Evolutionary conservation across 2,329 filamentous ascomycete genomes (phyloP).

Genomic region (Colletotrichum chlorophyti): DNA sequence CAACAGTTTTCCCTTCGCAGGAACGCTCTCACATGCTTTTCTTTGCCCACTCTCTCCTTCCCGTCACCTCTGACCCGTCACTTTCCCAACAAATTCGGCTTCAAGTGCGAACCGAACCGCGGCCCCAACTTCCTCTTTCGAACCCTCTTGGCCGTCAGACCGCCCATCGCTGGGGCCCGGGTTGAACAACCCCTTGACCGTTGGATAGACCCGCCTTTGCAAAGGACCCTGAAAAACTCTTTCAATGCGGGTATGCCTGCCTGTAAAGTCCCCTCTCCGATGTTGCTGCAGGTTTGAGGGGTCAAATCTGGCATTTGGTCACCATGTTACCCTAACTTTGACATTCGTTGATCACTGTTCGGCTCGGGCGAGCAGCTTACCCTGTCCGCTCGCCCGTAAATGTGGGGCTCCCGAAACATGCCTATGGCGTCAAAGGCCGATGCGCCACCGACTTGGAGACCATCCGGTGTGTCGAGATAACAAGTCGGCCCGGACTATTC

Average conservation of each 20-base stretch:
- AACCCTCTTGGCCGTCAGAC: conserved; percentile 28
- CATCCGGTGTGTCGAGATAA: too few species aligned
- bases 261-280: too few species aligned
- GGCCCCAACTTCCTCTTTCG: conserved; percentile 27
- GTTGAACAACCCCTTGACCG: conserved; percentile 7
- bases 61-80: too few species aligned
- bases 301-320: conserved; percentile 23
- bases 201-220: conserved; percentile 14
- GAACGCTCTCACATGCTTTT: conserved; percentile 27
- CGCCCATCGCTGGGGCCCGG: conserved; percentile 29
- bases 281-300: conserved; percentile 23
- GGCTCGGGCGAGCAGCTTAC: background rate
- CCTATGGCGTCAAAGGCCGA: too few species aligned
- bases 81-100: conserved; percentile 29
- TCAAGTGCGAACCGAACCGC: conserved; percentile 16
- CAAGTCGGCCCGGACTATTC: background rate
- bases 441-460: too few species aligned
- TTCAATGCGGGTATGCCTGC: too few species aligned
- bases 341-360: background rate
- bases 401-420: too few species aligned
- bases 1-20: conserved; percentile 21
- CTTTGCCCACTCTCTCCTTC: background rate
- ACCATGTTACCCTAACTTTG: background rate
- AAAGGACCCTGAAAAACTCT: conserved; percentile 25
- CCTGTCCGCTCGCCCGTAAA: conserved; percentile 6